A percentile compares a stretch with the other conserved stretches of the same genome.
phyloP scores from a whole-genome alignment of 306 rosid genomes.

The Crotalaria pallida region DNA sequence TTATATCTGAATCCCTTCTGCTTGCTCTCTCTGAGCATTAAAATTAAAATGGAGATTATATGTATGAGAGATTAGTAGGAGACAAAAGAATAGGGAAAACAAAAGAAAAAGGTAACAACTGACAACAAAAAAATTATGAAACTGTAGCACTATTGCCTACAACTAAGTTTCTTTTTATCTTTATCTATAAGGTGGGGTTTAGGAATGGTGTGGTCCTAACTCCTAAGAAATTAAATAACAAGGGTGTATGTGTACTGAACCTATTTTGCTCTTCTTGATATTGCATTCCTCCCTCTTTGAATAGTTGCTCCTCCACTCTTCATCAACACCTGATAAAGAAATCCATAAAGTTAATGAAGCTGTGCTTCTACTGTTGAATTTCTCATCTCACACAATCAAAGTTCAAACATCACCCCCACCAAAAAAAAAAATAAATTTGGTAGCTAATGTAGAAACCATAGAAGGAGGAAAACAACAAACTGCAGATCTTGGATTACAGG shows the following conservation, averaged over 20 bases:
- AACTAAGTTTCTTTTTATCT: conserved; percentile 21
- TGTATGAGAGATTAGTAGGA: conserved; percentile 7
- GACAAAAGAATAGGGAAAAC: background rate
- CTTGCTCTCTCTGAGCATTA: conserved; percentile 58
- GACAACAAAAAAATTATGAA: conserved; percentile 24
- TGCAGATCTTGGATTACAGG: conserved; percentile 49
- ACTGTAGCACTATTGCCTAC: conserved; percentile 23
- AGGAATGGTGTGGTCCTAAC: conserved; percentile 69
- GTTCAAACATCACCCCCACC: background rate
- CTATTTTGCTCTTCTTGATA: conserved; percentile 87
- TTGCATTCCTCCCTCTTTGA: conserved; percentile 79
- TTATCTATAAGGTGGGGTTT: conserved; percentile 31
- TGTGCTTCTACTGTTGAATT: conserved; percentile 47
- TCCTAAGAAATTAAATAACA: conserved; percentile 55
- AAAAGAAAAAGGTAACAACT: background rate
- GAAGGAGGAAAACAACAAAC: conserved; percentile 42
- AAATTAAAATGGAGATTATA: conserved; percentile 26
- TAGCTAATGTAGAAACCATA: background rate
- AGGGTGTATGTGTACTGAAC: conserved; percentile 56
- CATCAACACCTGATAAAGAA: conserved; percentile 84
- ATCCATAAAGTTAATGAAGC: conserved; percentile 61
- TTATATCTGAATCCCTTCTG: conserved; percentile 62
- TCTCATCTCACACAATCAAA: conserved; percentile 38
- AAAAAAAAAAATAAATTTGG: background rate
- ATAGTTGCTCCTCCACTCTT: conserved; percentile 77